Evolutionary conservation across 129 eudicot species (phyloP), one percentile per base, ranked within the genome.

Genomic region (Tanacetum coccineum): DNA sequence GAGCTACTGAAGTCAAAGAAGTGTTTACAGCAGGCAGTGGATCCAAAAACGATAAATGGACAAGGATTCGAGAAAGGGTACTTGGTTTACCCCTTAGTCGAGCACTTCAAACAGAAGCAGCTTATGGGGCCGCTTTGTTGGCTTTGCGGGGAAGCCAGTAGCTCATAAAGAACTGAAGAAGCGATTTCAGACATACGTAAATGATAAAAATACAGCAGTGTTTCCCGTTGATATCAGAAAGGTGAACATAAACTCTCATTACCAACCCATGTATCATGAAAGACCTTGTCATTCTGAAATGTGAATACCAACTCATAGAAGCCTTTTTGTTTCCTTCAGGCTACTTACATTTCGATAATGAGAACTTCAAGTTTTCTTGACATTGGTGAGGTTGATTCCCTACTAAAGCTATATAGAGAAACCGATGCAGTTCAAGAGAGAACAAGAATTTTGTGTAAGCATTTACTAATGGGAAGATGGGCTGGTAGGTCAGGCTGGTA

Each of bases 211-310:
- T 42, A 72, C 84, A 25, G 18, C 83, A 13, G 62, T 47, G 48
- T 73, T 80, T 60, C 81, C 84, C 2, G 80, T 74, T 73, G 75
- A 61, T 60, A 79, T 70, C 17, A 83, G 81, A 65, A 79, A 70
- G 80, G 88, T 83, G 73, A 64, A 15, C 68, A 19, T 46, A 36
- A 60, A 28, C 4, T 36, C 42, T 14, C 12, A 20, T 59, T 70
- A 47, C 55, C 22, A n/a, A 49, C 9, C 36, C 3, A 15, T 71
- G 7, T 58, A 21, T n/a, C 12, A 6, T 59, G 51, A n/a, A 50
- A 10, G 39, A 64, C 20, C 45, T 72, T 6, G 6, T 48, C 28
- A 20, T 59, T 53, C 22, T 11, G 20, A 30, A 3, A 30, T 57
- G 19, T 14, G n/a, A 18, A 7, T 66, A 46, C 42, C 25, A 65